Evolutionary conservation across 176 grass and related monocot genomes (phyloP), one percentile per base, ranked within the genome.

Genomic region (Rhipidocladum racemiflorum): DNA sequence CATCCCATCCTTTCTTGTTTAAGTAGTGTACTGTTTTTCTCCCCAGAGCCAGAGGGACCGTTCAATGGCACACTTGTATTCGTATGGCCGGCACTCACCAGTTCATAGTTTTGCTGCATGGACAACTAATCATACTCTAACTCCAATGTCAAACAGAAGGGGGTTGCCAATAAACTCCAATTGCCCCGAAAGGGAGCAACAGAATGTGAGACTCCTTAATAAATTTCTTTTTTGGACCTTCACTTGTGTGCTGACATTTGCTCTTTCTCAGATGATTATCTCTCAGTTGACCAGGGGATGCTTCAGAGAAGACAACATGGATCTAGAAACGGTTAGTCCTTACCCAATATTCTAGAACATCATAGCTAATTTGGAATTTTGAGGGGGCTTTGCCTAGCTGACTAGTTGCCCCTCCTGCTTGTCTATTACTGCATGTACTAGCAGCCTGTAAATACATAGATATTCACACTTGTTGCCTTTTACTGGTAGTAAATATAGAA

Each of bases 51-150:
- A 94, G 85, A 94, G 94, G 61, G 87, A 91, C 38, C 71, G 59
- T 66, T 86, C 89, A 24, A 91, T 88, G 87, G 89, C 83, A 59
- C 88, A 97, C 51, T 57, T 94, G 34, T 94, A 86, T 90, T 82
- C 80, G 12, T 84, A 79, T 55, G 45, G 83, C 65, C 56, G 15
- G 20, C 70, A n/a, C 61, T 77, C 84, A 21, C 73, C 83, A 61
- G 76, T 42, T 57, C 78, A 77, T 64, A 80, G 49, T 83, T 88
- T 64, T 83, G 5, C 85, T 66, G 29, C 85, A 67, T 84, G 45
- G 75, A 12, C 50, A 79, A 50, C 51, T 57, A 75, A 83, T 83
- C 48, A 0, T 74, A 25, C 60, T 73, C 38, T 11, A 6, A 48
- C 84, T 80, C 83, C 81, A 66, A 69, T 80, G 51, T 40, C 87